Conservation (phyloP, 176 grass and related monocot species). For the Luzula sylvatica region DNA sequence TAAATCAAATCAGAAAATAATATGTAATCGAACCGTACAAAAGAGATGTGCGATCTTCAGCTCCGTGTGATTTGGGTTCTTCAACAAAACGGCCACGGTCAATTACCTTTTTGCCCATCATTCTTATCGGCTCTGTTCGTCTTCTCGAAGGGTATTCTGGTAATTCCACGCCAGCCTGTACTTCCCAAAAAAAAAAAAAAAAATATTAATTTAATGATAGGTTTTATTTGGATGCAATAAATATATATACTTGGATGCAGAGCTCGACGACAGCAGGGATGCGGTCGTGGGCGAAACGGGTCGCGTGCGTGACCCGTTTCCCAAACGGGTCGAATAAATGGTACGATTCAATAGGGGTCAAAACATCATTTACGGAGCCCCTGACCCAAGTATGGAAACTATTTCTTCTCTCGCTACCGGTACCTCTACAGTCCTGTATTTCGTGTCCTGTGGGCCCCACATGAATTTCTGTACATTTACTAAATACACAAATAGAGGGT, state of each 20-base stretch:
- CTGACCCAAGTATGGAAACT: slow-evolving; percentile 73
- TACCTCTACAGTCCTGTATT: slow-evolving; percentile 66
- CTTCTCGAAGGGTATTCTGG: slow-evolving; percentile 70
- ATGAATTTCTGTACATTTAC: slow-evolving; percentile 79
- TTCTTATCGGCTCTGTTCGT: slow-evolving; percentile 55
- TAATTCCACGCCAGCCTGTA: slow-evolving; percentile 77
- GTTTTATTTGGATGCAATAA: too few relatives aligned
- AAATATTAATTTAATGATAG: too few relatives aligned
- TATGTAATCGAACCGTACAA: slow-evolving; percentile 34
- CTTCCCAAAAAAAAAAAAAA: too few relatives aligned
- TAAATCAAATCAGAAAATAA: too few relatives aligned
- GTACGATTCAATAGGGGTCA: slow-evolving; percentile 81
- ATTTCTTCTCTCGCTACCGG: slow-evolving; percentile 53
- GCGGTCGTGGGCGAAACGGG: slow-evolving; percentile 64
- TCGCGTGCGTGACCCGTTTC: slow-evolving; percentile 74
- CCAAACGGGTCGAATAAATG: slow-evolving; percentile 91
- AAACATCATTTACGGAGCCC: slow-evolving; percentile 68
- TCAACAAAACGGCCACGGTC: slow-evolving; percentile 51
- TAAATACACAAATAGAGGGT: slow-evolving; percentile 4
- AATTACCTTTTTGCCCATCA: slow-evolving; percentile 88
- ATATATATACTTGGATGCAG: too few relatives aligned
- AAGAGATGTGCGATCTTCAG: slow-evolving; percentile 51
- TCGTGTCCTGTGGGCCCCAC: slow-evolving; percentile 65
- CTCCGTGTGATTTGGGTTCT: slow-evolving; percentile 46
- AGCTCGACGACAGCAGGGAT: slow-evolving; percentile 88